Evolutionary conservation across 495 filamentous ascomycete species (phyloP), one percentile per base, ranked within the genome.

Genomic region (Aspergillus ellipticus): DNA sequence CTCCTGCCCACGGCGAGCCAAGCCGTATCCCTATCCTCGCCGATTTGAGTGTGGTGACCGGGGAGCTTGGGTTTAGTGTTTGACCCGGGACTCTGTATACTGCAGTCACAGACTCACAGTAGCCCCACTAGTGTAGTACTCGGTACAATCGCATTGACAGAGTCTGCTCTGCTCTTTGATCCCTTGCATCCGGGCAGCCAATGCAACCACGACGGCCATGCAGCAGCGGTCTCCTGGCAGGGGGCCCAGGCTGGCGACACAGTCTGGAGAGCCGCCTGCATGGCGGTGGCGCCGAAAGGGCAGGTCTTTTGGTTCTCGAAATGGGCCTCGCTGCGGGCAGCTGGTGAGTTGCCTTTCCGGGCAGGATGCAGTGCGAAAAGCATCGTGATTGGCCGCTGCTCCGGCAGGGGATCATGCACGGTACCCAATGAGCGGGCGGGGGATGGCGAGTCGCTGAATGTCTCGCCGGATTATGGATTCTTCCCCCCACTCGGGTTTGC

Each of bases 341-440:
- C 35, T 54, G 45, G 47, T 33, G 41, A 54, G 19, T 62, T 62
- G 31, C 60, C 60, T 19, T 51, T 59, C 56, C 31, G 43, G 46
- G 60, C 24, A 50, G 24, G 49, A 17, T 62, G 56, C 60, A 62
- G 49, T 8, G 26, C 22, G 17, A 6, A 59, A 56, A 62, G 53
- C 49, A 62, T 54, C 45, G 22, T 62, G 53, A 59, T 62, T 62
- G 56, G 60, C 37, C 55, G 29, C 17, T 6, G 9, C 9, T 15
- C 42, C 33, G 19, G 31, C 15, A 48, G 51, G 42, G 31, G 45
- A 16, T 33, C 7, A 20, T 3, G 17, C 33, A 33, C 42, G 26
- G 46, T 17, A 53, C 35, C 37, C 20, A 45, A 46, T 42, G 28
- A 45, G 21, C 35, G 46, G 46, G 39, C 29, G 21, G 35, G 35